A percentile compares a stretch with the other conserved stretches of the same genome.
phyloP scores from a whole-genome alignment of 768 basidiomycete genomes.

The Heimioporus sp. region DNA sequence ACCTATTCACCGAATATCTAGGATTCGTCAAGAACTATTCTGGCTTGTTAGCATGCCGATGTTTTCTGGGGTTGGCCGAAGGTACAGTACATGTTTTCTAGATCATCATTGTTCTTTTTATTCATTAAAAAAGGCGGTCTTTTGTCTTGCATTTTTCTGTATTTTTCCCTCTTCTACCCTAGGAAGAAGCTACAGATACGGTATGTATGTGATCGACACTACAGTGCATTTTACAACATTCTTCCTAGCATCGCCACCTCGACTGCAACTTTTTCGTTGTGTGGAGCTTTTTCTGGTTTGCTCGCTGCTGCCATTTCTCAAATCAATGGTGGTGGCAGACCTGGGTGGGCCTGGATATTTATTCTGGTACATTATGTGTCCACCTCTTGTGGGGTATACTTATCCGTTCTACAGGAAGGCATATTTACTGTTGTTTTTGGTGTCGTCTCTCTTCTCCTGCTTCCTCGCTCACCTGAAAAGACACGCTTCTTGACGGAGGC shows the following conservation, averaged over 20 bases:
- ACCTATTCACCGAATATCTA: conserved; percentile 9
- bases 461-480: conserved; percentile 43
- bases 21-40: conserved; percentile 48
- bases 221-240: no score
- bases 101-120: neutral
- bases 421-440: conserved; percentile 63
- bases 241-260: no score
- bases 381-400: neutral
- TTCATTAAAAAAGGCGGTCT: conserved; percentile 43
- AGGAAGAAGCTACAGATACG: no score
- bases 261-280: no score
- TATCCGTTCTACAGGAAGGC: conserved; percentile 43
- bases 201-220: no score
- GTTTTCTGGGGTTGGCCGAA: conserved; percentile 54
- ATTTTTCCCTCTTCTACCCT: conserved; percentile 53
- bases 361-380: neutral
- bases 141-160: conserved; percentile 57
- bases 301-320: conserved; percentile 57
- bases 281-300: conserved; percentile 63
- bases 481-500: conserved; percentile 49
- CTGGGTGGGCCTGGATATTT: no score
- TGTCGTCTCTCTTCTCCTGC: conserved; percentile 44
- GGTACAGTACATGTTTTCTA: conserved; percentile 42
- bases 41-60: conserved; percentile 51
- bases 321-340: conserved; percentile 49